Percentiles rank a stretch among this genome's conserved stretches.
These are phyloP conservation scores for Ophioceras dolichostomum DNA, from an alignment of 2,329 filamentous ascomycete species.

Conservation along the genomic window DNA sequence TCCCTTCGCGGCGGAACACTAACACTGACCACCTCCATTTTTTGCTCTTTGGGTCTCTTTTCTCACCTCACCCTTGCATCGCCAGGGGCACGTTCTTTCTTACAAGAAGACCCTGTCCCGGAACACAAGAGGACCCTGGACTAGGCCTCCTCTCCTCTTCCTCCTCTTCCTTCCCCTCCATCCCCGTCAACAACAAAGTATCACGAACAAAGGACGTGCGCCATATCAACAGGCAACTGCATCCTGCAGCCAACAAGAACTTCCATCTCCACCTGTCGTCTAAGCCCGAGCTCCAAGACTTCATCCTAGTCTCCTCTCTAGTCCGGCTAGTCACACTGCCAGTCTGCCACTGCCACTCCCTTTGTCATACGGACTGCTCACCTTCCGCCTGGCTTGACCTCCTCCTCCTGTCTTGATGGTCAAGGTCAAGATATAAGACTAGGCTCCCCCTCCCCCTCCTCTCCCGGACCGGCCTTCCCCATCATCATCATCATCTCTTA, in stretches of 20 bases:
- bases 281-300: not conserved
- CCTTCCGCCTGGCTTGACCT: not conserved
- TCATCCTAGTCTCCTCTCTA: not conserved
- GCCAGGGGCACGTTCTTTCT: not conserved
- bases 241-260: not conserved
- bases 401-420: not conserved
- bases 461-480: not conserved
- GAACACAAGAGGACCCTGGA: not conserved
- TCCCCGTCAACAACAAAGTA: too few species aligned
- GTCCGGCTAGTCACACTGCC: too few species aligned
- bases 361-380: not conserved
- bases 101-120: not conserved
- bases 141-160: not conserved
- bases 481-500: not conserved
- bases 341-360: too few species aligned
- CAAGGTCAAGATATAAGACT: not conserved
- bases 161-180: too few species aligned
- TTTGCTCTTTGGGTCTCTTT: too few species aligned
- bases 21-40: not conserved
- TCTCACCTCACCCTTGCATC: not conserved
- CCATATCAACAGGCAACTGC: not conserved
- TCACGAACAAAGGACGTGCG: too few species aligned
- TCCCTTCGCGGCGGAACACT: too few species aligned
- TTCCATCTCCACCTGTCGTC: not conserved
- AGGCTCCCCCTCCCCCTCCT: not conserved